Conservation (phyloP, 169 alveolate species). For the Cryptosporidium ubiquitum region DNA sequence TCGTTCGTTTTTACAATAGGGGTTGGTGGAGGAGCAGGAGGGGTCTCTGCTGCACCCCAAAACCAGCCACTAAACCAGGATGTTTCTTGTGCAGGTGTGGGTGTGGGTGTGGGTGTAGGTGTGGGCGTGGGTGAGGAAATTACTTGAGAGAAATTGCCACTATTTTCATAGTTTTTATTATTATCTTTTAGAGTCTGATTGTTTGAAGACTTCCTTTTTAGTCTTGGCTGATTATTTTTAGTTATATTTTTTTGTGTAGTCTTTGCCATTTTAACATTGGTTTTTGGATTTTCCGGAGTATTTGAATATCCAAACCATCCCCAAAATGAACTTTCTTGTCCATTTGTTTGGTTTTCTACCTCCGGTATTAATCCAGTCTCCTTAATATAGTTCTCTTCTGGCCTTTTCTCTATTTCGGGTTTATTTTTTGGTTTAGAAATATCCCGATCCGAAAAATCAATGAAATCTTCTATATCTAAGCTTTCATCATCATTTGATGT, state of each 20-base stretch:
- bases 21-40: slow-evolving; percentile 53
- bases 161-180: background rate
- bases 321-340: slow-evolving; percentile 34
- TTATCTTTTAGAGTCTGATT: background rate
- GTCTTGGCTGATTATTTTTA: slow-evolving; percentile 21
- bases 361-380: background rate
- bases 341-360: background rate
- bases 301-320: slow-evolving; percentile 48
- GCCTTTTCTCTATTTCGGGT: background rate
- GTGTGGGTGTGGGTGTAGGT: too few species aligned
- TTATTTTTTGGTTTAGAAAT: background rate
- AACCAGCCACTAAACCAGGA: slow-evolving; percentile 71
- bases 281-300: background rate
- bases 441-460: background rate
- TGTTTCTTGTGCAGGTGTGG: slow-evolving; percentile 13
- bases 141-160: background rate
- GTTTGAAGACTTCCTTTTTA: slow-evolving; percentile 23
- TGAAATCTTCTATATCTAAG: background rate
- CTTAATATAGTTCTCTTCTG: background rate
- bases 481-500: slow-evolving; percentile 39
- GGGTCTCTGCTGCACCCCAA: background rate
- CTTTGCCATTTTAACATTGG: background rate
- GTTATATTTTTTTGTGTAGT: slow-evolving; percentile 17
- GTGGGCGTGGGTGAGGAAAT: background rate
- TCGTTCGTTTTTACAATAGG: background rate